phyloP scores from a whole-genome alignment of 2,329 filamentous ascomycete genomes.

The Botrytis byssoidea region DNA sequence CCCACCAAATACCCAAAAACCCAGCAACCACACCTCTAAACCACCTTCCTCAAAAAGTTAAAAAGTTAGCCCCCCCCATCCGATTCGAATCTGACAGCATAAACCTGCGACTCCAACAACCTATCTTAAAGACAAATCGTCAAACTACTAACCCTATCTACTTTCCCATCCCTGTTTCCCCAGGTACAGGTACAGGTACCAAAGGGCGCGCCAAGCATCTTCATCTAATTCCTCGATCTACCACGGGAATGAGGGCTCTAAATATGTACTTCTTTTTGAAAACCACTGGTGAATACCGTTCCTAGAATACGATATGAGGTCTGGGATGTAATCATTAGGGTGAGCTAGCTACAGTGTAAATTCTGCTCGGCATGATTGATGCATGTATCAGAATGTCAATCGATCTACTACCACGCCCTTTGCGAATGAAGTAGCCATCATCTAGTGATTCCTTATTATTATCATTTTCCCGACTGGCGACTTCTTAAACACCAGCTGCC shows the following conservation, averaged over 20 bases:
- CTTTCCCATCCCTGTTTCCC: neutral
- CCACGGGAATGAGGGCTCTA: neutral
- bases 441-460: neutral
- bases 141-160: rapidly evolving
- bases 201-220: neutral
- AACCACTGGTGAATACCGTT: neutral
- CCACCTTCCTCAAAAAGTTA: neutral
- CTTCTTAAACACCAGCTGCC: neutral
- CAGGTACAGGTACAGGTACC: neutral
- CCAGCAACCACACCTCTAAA: neutral
- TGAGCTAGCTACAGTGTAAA: neutral
- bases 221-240: neutral
- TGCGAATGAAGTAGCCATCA: neutral
- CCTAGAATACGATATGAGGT: neutral
- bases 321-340: neutral
- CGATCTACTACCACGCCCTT: neutral
- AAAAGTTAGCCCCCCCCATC: neutral
- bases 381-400: neutral
- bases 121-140: rapidly evolving
- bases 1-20: too few relatives aligned
- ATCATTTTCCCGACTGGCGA: neutral
- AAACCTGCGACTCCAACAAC: neutral
- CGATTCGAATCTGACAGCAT: neutral
- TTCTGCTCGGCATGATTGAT: neutral
- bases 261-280: neutral